Base-by-base conservation (phyloP, 2,329 filamentous ascomycete genomes). In the Scopulariopsis brevicaulis region DNA sequence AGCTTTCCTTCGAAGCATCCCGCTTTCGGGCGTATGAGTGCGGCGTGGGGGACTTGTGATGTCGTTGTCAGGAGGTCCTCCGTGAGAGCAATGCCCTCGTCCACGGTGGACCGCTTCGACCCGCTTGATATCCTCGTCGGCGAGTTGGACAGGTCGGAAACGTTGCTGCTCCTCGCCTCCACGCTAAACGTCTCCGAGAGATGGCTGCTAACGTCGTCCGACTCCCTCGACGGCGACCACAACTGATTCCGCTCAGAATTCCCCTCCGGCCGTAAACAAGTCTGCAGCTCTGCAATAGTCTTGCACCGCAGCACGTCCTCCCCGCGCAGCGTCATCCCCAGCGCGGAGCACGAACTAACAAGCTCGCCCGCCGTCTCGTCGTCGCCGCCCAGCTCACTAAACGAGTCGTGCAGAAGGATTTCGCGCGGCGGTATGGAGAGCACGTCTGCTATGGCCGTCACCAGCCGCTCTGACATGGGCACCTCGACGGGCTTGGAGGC, bases 1-100 rank as follows among this genome's bases (percentile, higher is more conserved):
- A 75, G 66, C 60, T 75, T 76, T 15, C 74, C 76, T 60, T 81
- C 77, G 53, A 81, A 74, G 15, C 74, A 70, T 10, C 78, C 78
- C 11, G 77, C 77, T 59, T 72, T 75, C 20, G 78, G 78, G 34
- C 68, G 72, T 24, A 80, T 68, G 15, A 78, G 66, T 50, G 70
- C 73, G 15, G 74, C 71, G 59, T 67, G 71, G 28, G 68, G 71
- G 15, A 80, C 70, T 22, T 70, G 68, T 25, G 66, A 69, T 32
- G 72, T 73, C 20, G 70, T 69, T 37, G 66, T 69, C 2, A 79
- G 64, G 14, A 75, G 67, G 54, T 71, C 65, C 60, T 77, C 74
- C 20, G 56, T 58, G n/a, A 48, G 18, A 7, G 25, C 22, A 12
- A 58, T 48, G n/a, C 61, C 59, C 46, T 46, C 56, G 37, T 57